A percentile compares a stretch with the other conserved stretches of the same genome.
Evolutionary conservation across 2,329 filamentous ascomycete genomes (phyloP).

Genomic region (Aspergillus sp.): DNA sequence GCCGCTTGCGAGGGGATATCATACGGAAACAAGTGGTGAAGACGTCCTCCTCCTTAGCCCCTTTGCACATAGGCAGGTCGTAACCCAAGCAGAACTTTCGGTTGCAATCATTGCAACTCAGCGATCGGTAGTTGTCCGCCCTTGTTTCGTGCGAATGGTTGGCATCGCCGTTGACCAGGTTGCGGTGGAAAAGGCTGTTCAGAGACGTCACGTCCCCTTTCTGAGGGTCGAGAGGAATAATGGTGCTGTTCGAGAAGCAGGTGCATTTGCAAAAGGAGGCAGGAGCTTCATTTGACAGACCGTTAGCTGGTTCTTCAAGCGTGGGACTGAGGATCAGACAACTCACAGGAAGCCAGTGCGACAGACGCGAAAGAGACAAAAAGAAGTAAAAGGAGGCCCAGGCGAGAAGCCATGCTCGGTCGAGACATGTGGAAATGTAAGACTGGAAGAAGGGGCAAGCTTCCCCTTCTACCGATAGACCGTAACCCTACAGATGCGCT

Average conservation of each 20-base stretch:
- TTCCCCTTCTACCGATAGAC: not conserved
- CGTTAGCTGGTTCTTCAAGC: not conserved
- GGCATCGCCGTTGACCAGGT: slow-evolving; percentile 12
- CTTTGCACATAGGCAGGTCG: slow-evolving; percentile 60
- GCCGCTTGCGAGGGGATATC: slow-evolving; percentile 2
- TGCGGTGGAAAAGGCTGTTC: slow-evolving; percentile 20
- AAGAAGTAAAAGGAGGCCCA: slow-evolving; percentile 24
- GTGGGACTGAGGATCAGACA: not conserved
- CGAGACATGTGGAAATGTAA: slow-evolving; percentile 21
- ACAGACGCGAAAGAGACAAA: slow-evolving; percentile 28
- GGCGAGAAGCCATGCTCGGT: slow-evolving; percentile 10
- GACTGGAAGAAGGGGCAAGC: not conserved
- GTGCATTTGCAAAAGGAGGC: slow-evolving; percentile 72
- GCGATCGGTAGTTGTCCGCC: slow-evolving; percentile 36
- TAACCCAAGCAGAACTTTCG: slow-evolving; percentile 65
- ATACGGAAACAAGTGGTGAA: slow-evolving; percentile 65
- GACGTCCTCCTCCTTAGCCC: slow-evolving; percentile 61
- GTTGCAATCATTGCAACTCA: slow-evolving; percentile 65
- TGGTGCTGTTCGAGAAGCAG: slow-evolving; percentile 65
- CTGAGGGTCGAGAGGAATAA: slow-evolving; percentile 59
- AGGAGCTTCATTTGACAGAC: slow-evolving; percentile 26
- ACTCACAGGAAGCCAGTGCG: slow-evolving; percentile 36
- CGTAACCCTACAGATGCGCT: not conserved
- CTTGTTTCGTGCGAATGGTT: slow-evolving; percentile 20
- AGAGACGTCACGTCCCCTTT: slow-evolving; percentile 22